Conservation (phyloP, 257 asterid species). For the Handroanthus guayacan region DNA sequence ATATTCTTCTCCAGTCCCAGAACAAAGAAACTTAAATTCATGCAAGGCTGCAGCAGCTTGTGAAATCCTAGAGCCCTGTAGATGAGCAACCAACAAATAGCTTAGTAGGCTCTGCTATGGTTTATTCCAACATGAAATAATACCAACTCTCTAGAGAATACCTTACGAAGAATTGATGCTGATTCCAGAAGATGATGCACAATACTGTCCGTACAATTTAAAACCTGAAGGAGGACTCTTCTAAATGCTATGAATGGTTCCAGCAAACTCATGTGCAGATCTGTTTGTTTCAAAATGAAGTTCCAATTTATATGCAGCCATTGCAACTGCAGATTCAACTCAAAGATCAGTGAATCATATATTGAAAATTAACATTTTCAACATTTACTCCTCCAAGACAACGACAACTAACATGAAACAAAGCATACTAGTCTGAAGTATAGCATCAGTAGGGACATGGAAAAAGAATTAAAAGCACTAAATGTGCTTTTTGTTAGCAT, state of each 20-base stretch:
- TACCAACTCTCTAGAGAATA: slow-evolving; percentile 41
- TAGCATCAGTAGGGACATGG: slow-evolving; percentile 19
- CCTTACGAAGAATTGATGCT: slow-evolving; percentile 95
- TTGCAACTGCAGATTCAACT: slow-evolving; percentile 59
- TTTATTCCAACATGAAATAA: slow-evolving; percentile 21
- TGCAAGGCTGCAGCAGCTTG: slow-evolving; percentile 96
- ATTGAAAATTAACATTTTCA: slow-evolving; percentile 3
- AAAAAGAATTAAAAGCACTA: slow-evolving; percentile 16
- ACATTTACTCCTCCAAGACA: slow-evolving; percentile 10
- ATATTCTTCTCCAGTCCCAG: slow-evolving; percentile 66
- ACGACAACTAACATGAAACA: slow-evolving; percentile 23
- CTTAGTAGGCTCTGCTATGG: slow-evolving; percentile 33
- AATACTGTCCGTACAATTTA: slow-evolving; percentile 63
- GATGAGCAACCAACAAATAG: slow-evolving; percentile 32
- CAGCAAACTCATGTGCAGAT: slow-evolving; percentile 89
- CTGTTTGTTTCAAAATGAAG: slow-evolving; percentile 72
- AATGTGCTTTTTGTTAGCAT: slow-evolving; percentile 13
- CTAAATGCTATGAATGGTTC: slow-evolving; percentile 97
- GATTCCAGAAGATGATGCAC: slow-evolving; percentile 85
- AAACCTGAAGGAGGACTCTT: slow-evolving; percentile 75
- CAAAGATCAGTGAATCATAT: slow-evolving; percentile 36
- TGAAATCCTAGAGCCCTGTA: slow-evolving; percentile 84
- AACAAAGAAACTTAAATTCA: slow-evolving; percentile 78
- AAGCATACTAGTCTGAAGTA: slow-evolving; percentile 9
- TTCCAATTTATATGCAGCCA: slow-evolving; percentile 77